Evolutionary conservation across 345 rosid species (phyloP).

Genomic region (Heritiera fomes): DNA sequence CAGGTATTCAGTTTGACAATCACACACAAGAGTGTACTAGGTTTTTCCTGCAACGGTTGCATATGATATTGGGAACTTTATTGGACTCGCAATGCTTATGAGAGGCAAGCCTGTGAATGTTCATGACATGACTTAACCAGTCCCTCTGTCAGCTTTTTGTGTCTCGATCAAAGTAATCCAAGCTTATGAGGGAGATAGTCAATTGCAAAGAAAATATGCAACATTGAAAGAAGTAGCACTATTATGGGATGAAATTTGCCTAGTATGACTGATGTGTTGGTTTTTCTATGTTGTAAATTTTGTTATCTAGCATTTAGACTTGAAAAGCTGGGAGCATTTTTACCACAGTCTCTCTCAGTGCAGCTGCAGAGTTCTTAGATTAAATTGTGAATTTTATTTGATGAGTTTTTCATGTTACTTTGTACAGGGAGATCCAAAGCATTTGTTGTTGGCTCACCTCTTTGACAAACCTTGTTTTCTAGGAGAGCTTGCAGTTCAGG

Average conservation of each 20-base stretch:
- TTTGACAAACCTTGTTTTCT: constrained; percentile 98
- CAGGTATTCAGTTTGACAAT: neutral
- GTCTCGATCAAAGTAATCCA: neutral
- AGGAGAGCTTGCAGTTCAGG: constrained; percentile 87
- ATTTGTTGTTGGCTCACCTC: constrained; percentile 82
- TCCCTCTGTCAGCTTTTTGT: neutral
- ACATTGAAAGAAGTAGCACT: neutral
- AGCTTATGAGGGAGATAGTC: neutral
- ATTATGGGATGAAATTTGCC: neutral
- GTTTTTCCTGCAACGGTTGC: neutral
- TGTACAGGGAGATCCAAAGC: constrained; percentile 79
- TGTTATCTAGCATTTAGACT: neutral
- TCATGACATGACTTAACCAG: neutral
- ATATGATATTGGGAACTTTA: neutral
- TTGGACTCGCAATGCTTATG: constrained; percentile 3
- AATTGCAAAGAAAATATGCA: no score
- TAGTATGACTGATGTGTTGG: neutral
- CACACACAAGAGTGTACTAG: neutral
- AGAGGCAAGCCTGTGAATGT: constrained; percentile 9
- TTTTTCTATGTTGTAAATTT: neutral
- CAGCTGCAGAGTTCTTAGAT: neutral
- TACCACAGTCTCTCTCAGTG: neutral
- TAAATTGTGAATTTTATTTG: neutral
- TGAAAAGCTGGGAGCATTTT: neutral
- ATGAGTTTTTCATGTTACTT: constrained; percentile 24